Evolutionary conservation across 2,329 filamentous ascomycete species (phyloP).

Genomic region (Xylaria sp.): DNA sequence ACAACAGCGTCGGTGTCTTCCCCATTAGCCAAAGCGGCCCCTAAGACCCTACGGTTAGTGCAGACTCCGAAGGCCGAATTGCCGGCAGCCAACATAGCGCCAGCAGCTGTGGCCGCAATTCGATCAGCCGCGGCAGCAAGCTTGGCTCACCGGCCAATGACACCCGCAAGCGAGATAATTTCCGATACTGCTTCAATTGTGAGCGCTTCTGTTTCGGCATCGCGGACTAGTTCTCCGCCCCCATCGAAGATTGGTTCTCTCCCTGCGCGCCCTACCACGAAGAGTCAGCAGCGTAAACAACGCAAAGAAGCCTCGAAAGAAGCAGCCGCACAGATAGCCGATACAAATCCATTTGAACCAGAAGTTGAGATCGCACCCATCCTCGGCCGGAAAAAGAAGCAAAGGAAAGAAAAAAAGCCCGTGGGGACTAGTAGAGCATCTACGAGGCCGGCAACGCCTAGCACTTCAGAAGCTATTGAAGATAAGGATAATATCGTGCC

Average conservation of each 20-base stretch:
- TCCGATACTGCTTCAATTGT: slow-evolving; percentile 80
- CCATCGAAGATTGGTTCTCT: slow-evolving; percentile 70
- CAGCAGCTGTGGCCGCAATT: slow-evolving; percentile 40
- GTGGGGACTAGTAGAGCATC: slow-evolving; percentile 39
- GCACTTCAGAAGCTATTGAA: slow-evolving; percentile 37
- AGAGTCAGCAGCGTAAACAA: slow-evolving; percentile 80
- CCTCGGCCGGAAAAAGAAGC: slow-evolving; percentile 81
- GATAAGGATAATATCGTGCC: slow-evolving; percentile 42
- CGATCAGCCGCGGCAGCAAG: slow-evolving; percentile 38
- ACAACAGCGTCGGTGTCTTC: slow-evolving; percentile 57
- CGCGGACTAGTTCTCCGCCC: slow-evolving; percentile 74
- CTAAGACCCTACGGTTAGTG: slow-evolving; percentile 74
- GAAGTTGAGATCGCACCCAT: slow-evolving; percentile 71
- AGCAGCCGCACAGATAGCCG: slow-evolving; percentile 61
- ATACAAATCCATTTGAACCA: slow-evolving; percentile 56
- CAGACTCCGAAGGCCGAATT: slow-evolving; percentile 67
- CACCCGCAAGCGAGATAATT: slow-evolving; percentile 73
- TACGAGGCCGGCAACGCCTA: slow-evolving; percentile 41
- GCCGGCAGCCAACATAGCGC: slow-evolving; percentile 46
- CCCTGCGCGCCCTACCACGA: slow-evolving; percentile 71
- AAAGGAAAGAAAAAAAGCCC: slow-evolving; percentile 71
- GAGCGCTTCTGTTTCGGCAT: slow-evolving; percentile 70
- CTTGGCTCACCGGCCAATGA: slow-evolving; percentile 65
- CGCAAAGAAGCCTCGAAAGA: slow-evolving; percentile 71
- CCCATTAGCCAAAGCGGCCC: slow-evolving; percentile 56